phyloP scores from a whole-genome alignment of 371 early-diverging fungal species.

The Mortierella sp. region DNA sequence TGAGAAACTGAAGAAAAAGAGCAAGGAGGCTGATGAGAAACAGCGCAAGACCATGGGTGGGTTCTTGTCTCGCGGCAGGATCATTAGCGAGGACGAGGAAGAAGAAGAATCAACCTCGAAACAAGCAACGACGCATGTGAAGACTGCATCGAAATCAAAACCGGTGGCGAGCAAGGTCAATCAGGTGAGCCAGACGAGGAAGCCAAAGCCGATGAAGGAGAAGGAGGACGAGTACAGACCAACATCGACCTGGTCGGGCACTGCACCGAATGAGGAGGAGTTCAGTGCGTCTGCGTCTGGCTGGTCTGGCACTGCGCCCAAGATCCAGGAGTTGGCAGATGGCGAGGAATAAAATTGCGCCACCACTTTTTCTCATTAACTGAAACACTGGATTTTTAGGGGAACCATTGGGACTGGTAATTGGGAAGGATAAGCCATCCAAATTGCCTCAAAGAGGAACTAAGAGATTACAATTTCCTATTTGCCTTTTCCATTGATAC shows the following conservation, averaged over 20 bases:
- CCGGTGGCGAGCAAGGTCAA: constrained; percentile 30
- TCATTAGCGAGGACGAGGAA: constrained; percentile 30
- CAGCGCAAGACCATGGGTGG: constrained; percentile 52
- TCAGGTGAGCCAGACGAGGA: constrained; percentile 5
- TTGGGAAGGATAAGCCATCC: too few species aligned
- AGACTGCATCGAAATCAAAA: constrained; percentile 44
- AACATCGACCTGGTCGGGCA: too few species aligned
- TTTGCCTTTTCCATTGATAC: too few species aligned
- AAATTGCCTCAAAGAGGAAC: too few species aligned
- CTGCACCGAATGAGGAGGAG: constrained; percentile 16
- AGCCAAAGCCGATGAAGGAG: too few species aligned
- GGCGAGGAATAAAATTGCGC: constrained; percentile 46
- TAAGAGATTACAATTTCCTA: too few species aligned
- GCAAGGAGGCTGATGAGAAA: constrained; percentile 40
- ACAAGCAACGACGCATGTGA: too few species aligned
- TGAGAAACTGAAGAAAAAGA: constrained; percentile 32
- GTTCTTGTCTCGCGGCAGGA: constrained; percentile 49
- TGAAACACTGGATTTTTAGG: too few species aligned
- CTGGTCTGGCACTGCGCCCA: constrained; percentile 45
- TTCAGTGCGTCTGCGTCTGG: constrained; percentile 16
- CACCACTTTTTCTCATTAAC: too few species aligned
- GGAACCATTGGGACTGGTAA: too few species aligned
- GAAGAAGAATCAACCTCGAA: too few species aligned
- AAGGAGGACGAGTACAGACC: too few species aligned
- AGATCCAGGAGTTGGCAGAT: constrained; percentile 47